Percentiles rank a stretch among this genome's conserved stretches.
Conservation (phyloP, 2,329 filamentous ascomycete genomes). For the Metarhizium guizhouense region DNA sequence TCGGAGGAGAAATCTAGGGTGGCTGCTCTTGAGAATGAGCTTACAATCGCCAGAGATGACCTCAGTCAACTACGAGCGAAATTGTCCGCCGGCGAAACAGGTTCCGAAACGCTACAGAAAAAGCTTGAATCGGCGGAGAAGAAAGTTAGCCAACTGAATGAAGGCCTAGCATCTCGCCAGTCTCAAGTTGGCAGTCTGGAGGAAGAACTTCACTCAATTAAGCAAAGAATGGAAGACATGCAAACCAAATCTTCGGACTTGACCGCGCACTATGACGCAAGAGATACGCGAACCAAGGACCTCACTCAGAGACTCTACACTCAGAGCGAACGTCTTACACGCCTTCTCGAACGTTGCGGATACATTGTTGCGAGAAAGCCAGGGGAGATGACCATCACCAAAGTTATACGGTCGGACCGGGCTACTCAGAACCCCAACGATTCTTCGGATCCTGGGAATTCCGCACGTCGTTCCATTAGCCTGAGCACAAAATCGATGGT, state of each 20-base stretch:
- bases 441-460: constrained; percentile 46
- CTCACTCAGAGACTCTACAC: constrained; percentile 74
- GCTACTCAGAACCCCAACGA: constrained; percentile 45
- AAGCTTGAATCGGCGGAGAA: constrained; percentile 67
- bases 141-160: constrained; percentile 56
- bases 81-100: constrained; percentile 75
- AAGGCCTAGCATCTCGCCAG: constrained; percentile 65
- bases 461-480: constrained; percentile 44
- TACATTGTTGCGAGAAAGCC: constrained; percentile 72
- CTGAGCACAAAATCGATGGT: constrained; percentile 44
- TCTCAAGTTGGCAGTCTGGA: constrained; percentile 69
- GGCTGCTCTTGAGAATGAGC: constrained; percentile 44
- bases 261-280: constrained; percentile 54
- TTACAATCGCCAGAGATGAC: constrained; percentile 58
- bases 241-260: constrained; percentile 43
- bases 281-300: constrained; percentile 68
- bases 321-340: constrained; percentile 75
- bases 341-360: constrained; percentile 77
- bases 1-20: constrained; percentile 45
- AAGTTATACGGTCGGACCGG: constrained; percentile 53
- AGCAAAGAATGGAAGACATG: constrained; percentile 51
- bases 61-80: constrained; percentile 59
- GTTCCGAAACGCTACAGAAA: constrained; percentile 69
- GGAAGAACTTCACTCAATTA: constrained; percentile 61
- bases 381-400: constrained; percentile 65